phyloP scores from a whole-genome alignment of 148 eudicot species.

The Dianthus caryophyllus region DNA sequence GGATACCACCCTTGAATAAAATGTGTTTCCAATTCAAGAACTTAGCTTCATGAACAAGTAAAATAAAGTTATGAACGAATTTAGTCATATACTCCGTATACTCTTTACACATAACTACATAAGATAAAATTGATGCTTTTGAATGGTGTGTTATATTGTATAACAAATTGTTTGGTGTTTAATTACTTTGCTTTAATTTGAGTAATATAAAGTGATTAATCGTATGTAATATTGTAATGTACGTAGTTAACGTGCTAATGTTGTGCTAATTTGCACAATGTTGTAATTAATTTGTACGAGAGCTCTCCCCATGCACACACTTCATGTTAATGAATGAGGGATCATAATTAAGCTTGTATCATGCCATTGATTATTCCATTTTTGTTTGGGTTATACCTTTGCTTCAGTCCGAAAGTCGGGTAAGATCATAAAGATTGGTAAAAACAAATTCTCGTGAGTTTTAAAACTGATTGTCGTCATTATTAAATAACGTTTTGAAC shows the following conservation, averaged over 20 bases:
- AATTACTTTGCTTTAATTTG: background rate
- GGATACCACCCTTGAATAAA: conserved; percentile 30
- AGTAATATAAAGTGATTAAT: conserved; percentile 1
- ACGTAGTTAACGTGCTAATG: background rate
- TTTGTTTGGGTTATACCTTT: too few relatives aligned
- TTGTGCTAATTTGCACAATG: background rate
- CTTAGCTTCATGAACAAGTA: background rate
- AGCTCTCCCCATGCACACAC: conserved; percentile 25
- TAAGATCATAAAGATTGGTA: too few relatives aligned
- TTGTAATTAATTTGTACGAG: conserved; percentile 13
- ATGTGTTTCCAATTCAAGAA: background rate
- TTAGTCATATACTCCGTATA: conserved; percentile 1
- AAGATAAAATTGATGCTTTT: conserved; percentile 3
- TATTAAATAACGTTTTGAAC: too few relatives aligned
- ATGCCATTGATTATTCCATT: too few relatives aligned
- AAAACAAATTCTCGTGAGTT: too few relatives aligned
- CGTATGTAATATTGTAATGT: too few relatives aligned
- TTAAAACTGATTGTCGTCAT: too few relatives aligned
- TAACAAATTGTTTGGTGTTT: conserved; percentile 8
- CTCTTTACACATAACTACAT: background rate
- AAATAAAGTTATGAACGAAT: conserved; percentile 16
- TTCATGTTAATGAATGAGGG: conserved; percentile 12
- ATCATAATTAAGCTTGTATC: background rate
- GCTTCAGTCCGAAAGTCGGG: too few relatives aligned
- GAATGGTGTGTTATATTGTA: conserved; percentile 1